Evolutionary conservation across 257 asterid species (phyloP).

Genomic region (Anisodus acutangulus): DNA sequence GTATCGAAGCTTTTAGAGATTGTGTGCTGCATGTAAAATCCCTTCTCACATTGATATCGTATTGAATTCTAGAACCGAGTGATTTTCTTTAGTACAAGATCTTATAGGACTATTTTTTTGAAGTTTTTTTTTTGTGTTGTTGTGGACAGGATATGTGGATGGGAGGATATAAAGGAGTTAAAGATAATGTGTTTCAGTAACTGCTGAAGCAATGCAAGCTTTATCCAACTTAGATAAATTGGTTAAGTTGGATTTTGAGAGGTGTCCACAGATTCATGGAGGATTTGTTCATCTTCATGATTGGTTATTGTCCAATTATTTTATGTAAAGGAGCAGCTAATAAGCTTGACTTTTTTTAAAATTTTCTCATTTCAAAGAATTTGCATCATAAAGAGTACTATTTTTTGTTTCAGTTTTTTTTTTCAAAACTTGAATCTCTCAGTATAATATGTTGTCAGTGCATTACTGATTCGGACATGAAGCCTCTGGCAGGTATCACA

Average conservation of each 20-base stretch:
- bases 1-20: conserved; percentile 81
- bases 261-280: conserved; percentile 89
- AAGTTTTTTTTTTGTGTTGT: not conserved
- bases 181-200: conserved; percentile 65
- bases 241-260: conserved; percentile 81
- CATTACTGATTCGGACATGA: conserved; percentile 83
- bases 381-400: too few relatives aligned
- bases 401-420: conserved; percentile 53
- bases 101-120: not conserved
- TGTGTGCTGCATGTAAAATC: conserved; percentile 83
- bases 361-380: too few relatives aligned
- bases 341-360: too few relatives aligned
- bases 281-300: conserved; percentile 88
- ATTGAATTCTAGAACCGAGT: not conserved
- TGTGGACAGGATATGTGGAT: conserved; percentile 74
- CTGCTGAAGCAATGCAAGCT: conserved; percentile 72
- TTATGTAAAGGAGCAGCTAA: not conserved
- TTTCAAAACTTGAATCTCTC: conserved; percentile 72
- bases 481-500: conserved; percentile 66
- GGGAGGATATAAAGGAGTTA: conserved; percentile 72
- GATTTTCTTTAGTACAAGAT: not conserved
- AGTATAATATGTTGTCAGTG: conserved; percentile 85
- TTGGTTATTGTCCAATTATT: conserved; percentile 33
- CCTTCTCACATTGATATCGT: not conserved
- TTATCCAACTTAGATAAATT: conserved; percentile 69